phyloP scores from a whole-genome alignment of 768 basidiomycete genomes.

The Punctularia strigosozonata region DNA sequence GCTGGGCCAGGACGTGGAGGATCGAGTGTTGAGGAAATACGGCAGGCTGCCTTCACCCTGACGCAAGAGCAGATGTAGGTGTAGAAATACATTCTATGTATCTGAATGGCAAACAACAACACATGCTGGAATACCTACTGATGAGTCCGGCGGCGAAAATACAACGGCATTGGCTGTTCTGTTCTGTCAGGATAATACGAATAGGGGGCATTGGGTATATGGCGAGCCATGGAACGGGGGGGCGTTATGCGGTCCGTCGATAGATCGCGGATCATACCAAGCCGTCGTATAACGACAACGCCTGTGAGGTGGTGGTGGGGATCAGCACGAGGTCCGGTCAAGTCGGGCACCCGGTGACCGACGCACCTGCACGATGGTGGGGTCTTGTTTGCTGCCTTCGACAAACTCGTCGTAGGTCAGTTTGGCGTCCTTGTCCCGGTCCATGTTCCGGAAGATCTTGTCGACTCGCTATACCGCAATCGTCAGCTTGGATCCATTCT shows the following conservation, averaged over 20 bases:
- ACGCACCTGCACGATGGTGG: conserved; percentile 92
- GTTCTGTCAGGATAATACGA: too few relatives aligned
- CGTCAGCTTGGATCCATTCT: conserved; percentile 8
- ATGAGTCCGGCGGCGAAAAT: too few relatives aligned
- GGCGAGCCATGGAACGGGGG: too few relatives aligned
- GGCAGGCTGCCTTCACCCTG: conserved; percentile 39
- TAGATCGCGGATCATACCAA: conserved; percentile 42
- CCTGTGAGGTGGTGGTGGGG: conserved; percentile 38
- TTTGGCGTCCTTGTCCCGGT: conserved; percentile 86
- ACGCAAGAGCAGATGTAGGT: too few relatives aligned
- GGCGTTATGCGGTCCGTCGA: too few relatives aligned
- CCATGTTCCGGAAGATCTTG: conserved; percentile 98
- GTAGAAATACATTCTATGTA: too few relatives aligned
- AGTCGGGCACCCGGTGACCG: not conserved
- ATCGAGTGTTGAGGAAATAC: conserved; percentile 66
- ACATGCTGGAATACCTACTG: too few relatives aligned
- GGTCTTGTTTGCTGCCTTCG: conserved; percentile 97
- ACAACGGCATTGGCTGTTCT: too few relatives aligned
- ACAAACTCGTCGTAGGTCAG: conserved; percentile 96
- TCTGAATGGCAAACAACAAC: too few relatives aligned
- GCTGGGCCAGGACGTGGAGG: conserved; percentile 74
- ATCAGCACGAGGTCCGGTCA: conserved; percentile 6
- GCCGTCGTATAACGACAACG: conserved; percentile 90
- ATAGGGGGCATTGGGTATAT: too few relatives aligned
- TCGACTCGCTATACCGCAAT: conserved; percentile 67